Evolutionary conservation across 345 rosid species (phyloP), one percentile per base, ranked within the genome.

Genomic region (Acer negundo): DNA sequence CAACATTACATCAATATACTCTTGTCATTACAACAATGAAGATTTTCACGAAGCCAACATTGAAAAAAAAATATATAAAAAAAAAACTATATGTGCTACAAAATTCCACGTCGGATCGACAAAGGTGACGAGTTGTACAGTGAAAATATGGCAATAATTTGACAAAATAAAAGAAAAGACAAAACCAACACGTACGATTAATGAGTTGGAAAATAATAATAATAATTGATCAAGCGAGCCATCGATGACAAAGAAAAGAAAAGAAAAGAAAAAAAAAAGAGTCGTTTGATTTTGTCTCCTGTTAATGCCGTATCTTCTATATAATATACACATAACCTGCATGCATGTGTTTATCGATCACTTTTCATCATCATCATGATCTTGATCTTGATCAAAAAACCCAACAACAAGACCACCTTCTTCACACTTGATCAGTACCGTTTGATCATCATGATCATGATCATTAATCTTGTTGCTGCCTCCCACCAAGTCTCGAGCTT

Each of bases 401-500:
- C 64, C 58, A 7, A 74, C 42, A 2, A 69, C 28, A 2, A 69
- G 56, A n/a, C 11, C 46, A 42, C 78, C 89, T 71, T 79, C 86
- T 82, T 86, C 90, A 26, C 85, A 83, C 79, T 84, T 84, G 72
- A 78, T 42, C 10, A 56, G 23, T 56, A 56, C 79, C 73, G 76
- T 61, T 73, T 75, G 89, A 42, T 42, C 46, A 42, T 42, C 10
- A 42, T 62, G 75, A 20, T 58, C 82, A 53, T 67, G 73, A 35
- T 35, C 38, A 35, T 35, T 6, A 35, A 35, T 35, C 38, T 58
- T 44, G 12, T 74, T 77, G 46, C 56, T 70, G 13, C 85, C 84
- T 73, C 93, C 90, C 81, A 95, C 92, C 88, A 93, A 79, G 63
- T 86, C 80, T 79, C 80, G 80, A 71, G 97, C 98, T 79, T 90